phyloP scores from a whole-genome alignment of 176 grass and related monocot genomes.

The Eragrostis curvula region DNA sequence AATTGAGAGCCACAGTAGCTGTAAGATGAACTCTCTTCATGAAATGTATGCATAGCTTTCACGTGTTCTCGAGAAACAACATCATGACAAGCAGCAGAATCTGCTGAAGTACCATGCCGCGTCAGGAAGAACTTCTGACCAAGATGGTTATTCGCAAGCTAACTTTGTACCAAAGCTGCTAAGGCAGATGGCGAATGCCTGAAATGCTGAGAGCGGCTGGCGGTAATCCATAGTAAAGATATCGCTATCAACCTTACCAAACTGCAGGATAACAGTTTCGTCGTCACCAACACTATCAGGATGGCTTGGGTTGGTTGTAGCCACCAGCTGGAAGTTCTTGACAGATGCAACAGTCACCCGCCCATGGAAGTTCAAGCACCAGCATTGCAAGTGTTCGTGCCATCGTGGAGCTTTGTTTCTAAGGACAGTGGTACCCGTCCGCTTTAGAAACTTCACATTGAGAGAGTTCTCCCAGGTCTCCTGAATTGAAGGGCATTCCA shows the following conservation, averaged over 20 bases:
- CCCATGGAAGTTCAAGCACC: constrained; percentile 96
- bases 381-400: constrained; percentile 96
- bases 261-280: constrained; percentile 81
- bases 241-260: constrained; percentile 72
- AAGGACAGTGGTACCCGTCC: constrained; percentile 38
- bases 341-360: constrained; percentile 89
- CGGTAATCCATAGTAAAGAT: constrained; percentile 91
- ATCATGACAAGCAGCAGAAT: background rate
- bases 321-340: constrained; percentile 87
- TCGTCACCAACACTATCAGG: constrained; percentile 45
- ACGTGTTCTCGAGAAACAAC: background rate
- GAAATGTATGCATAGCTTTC: background rate
- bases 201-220: constrained; percentile 83
- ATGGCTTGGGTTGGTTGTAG: constrained; percentile 41
- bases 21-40: background rate
- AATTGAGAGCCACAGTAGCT: background rate
- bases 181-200: constrained; percentile 91
- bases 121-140: background rate
- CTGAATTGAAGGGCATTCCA: constrained; percentile 60
- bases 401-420: constrained; percentile 91
- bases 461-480: constrained; percentile 54
- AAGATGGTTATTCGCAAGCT: constrained; percentile 70
- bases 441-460: constrained; percentile 51
- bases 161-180: constrained; percentile 93
- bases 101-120: background rate